Conservation (phyloP, 257 asterid genomes). For the Primulina huaijiensis region DNA sequence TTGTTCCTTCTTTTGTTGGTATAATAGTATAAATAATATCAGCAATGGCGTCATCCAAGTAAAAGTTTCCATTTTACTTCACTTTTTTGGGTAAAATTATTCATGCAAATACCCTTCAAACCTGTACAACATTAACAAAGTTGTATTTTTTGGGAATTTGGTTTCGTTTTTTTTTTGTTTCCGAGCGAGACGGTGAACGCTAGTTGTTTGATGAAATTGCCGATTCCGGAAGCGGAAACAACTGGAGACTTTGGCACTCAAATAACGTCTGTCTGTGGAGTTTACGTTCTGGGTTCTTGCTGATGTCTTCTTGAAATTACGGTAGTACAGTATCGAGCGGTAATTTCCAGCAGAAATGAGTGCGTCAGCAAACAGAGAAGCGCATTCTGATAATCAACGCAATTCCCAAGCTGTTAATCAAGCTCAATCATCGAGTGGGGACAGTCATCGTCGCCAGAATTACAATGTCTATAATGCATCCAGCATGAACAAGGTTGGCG, state of each 20-base stretch:
- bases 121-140: neutral
- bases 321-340: neutral
- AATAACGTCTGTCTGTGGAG: neutral
- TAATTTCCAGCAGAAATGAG: slow-evolving; percentile 28
- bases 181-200: neutral
- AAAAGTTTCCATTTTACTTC: neutral
- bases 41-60: neutral
- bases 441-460: slow-evolving; percentile 24
- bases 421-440: slow-evolving; percentile 44
- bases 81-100: neutral
- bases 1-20: neutral
- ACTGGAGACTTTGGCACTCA: slow-evolving; percentile 2
- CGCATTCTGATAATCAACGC: slow-evolving; percentile 13
- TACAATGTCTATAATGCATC: slow-evolving; percentile 25
- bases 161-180: no score
- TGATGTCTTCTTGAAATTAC: neutral
- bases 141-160: neutral
- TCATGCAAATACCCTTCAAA: neutral
- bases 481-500: slow-evolving; percentile 30
- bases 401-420: slow-evolving; percentile 21
- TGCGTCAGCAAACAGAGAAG: slow-evolving; percentile 43
- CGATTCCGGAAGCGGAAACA: slow-evolving; percentile 36
- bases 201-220: neutral
- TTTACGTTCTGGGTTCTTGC: neutral
- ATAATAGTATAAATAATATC: neutral